Percentiles rank a stretch among this genome's conserved stretches.
Evolutionary conservation across 2,329 filamentous ascomycete genomes (phyloP).

Genomic region (Ophiostoma sp.): DNA sequence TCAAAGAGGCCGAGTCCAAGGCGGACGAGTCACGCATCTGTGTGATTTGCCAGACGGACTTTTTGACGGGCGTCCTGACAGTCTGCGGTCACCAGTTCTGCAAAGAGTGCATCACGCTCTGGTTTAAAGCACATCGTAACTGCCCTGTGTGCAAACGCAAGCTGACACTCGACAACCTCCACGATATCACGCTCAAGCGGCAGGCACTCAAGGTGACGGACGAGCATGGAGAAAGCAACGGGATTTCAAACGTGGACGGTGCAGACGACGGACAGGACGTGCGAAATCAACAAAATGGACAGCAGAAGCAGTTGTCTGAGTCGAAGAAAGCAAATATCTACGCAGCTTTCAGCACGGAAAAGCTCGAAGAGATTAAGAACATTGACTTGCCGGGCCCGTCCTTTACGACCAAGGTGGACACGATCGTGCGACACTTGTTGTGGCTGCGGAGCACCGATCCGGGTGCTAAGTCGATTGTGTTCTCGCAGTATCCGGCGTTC

Average conservation of each 20-base stretch:
- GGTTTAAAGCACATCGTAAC: slow-evolving; percentile 72
- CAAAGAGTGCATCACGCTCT: slow-evolving; percentile 78
- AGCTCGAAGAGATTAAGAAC: slow-evolving; percentile 76
- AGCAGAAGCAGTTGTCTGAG: slow-evolving; percentile 23
- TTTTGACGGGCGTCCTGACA: slow-evolving; percentile 78
- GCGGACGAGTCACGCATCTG: slow-evolving; percentile 66
- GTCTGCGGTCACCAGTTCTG: slow-evolving; percentile 92
- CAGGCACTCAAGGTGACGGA: slow-evolving; percentile 66
- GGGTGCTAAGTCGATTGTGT: slow-evolving; percentile 88
- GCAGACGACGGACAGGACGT: not conserved
- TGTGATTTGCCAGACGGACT: slow-evolving; percentile 78
- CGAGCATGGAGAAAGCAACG: slow-evolving; percentile 29
- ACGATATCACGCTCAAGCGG: slow-evolving; percentile 82
- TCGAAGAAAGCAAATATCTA: slow-evolving; percentile 63
- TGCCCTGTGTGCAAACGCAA: slow-evolving; percentile 83
- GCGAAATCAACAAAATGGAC: slow-evolving; percentile 20
- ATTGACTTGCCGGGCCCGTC: slow-evolving; percentile 72
- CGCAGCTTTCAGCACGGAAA: slow-evolving; percentile 68
- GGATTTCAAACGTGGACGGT: not conserved
- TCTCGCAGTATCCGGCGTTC: slow-evolving; percentile 81
- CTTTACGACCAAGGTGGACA: slow-evolving; percentile 91
- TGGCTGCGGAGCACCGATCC: slow-evolving; percentile 85
- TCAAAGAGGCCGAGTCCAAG: slow-evolving; percentile 60
- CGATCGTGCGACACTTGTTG: slow-evolving; percentile 73
- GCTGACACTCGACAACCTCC: slow-evolving; percentile 67